Conservation (phyloP, 805 yeast genomes). For the Kluyveromyces wickerhamii region DNA sequence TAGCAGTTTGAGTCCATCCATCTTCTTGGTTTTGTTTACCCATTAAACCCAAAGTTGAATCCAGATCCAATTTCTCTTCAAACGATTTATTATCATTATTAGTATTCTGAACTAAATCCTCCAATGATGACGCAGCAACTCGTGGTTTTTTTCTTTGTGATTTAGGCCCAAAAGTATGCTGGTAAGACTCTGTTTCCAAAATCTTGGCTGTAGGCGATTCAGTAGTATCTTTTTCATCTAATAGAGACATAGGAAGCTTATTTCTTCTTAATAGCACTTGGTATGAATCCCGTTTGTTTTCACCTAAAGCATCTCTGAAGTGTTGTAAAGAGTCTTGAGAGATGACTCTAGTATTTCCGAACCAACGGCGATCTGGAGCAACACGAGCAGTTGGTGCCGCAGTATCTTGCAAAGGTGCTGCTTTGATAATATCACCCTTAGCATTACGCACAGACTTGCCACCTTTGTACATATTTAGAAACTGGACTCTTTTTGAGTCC, state of each 20-base stretch:
- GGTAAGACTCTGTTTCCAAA: slow-evolving; percentile 80
- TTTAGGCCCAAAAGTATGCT: slow-evolving; percentile 86
- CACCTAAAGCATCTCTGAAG: slow-evolving; percentile 90
- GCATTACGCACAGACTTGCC: slow-evolving; percentile 85
- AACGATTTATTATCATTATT: slow-evolving; percentile 48
- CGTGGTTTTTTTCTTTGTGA: slow-evolving; percentile 89
- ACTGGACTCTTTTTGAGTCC: slow-evolving; percentile 88
- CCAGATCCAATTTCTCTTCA: slow-evolving; percentile 70
- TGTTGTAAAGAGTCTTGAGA: slow-evolving; percentile 94
- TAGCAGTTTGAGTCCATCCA: slow-evolving; percentile 84
- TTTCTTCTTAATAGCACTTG: slow-evolving; percentile 83
- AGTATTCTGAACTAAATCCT: slow-evolving; percentile 61
- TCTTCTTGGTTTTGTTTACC: slow-evolving; percentile 58
- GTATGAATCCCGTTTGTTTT: slow-evolving; percentile 70
- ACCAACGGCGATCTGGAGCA: slow-evolving; percentile 96
- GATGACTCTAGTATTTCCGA: slow-evolving; percentile 93
- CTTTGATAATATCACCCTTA: slow-evolving; percentile 76
- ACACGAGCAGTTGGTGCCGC: slow-evolving; percentile 88
- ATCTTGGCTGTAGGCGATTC: slow-evolving; percentile 75
- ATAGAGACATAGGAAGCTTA: slow-evolving; percentile 88
- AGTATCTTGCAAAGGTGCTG: slow-evolving; percentile 82
- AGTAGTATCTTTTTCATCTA: slow-evolving; percentile 75
- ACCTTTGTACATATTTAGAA: slow-evolving; percentile 84
- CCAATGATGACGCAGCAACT: slow-evolving; percentile 66
- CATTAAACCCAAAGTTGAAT: slow-evolving; percentile 73